Conservation (phyloP, 2,329 filamentous ascomycete species). For the Penicillium brasilianum region DNA sequence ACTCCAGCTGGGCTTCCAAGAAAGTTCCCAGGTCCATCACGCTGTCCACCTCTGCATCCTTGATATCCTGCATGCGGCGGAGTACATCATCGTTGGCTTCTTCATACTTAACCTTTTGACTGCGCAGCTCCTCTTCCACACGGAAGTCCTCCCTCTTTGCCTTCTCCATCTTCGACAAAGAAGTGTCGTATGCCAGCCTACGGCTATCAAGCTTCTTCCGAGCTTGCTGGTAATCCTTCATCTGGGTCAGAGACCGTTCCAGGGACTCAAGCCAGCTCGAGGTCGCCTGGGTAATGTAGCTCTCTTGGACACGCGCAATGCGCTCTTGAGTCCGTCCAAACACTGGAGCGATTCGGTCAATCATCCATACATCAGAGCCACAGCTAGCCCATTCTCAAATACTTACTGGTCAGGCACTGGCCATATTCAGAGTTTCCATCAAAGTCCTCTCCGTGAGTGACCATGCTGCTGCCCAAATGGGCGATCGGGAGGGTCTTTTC, state of each 20-base stretch:
- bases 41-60: slow-evolving; percentile 84
- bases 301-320: slow-evolving; percentile 82
- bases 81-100: slow-evolving; percentile 91
- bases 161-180: slow-evolving; percentile 87
- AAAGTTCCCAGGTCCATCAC: slow-evolving; percentile 79
- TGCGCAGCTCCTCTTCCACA: slow-evolving; percentile 87
- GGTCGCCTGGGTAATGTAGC: slow-evolving; percentile 77
- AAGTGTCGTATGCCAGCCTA: slow-evolving; percentile 87
- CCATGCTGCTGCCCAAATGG: slow-evolving; percentile 83
- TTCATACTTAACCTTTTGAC: slow-evolving; percentile 94
- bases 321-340: slow-evolving; percentile 88
- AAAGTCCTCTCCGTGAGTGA: slow-evolving; percentile 88
- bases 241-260: slow-evolving; percentile 85
- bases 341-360: slow-evolving; percentile 49
- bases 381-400: not conserved
- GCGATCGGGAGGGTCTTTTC: slow-evolving; percentile 83
- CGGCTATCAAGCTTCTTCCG: slow-evolving; percentile 94
- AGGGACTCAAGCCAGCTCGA: slow-evolving; percentile 88
- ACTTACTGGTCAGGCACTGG: slow-evolving; percentile 75
- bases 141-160: slow-evolving; percentile 92
- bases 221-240: slow-evolving; percentile 95
- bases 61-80: slow-evolving; percentile 94
- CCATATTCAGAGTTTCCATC: slow-evolving; percentile 90
- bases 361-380: not conserved
- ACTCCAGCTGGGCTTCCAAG: slow-evolving; percentile 85